These are phyloP conservation scores for Camillea tinctor DNA, from an alignment of 2,329 filamentous ascomycete genomes.

Conservation along the genomic window DNA sequence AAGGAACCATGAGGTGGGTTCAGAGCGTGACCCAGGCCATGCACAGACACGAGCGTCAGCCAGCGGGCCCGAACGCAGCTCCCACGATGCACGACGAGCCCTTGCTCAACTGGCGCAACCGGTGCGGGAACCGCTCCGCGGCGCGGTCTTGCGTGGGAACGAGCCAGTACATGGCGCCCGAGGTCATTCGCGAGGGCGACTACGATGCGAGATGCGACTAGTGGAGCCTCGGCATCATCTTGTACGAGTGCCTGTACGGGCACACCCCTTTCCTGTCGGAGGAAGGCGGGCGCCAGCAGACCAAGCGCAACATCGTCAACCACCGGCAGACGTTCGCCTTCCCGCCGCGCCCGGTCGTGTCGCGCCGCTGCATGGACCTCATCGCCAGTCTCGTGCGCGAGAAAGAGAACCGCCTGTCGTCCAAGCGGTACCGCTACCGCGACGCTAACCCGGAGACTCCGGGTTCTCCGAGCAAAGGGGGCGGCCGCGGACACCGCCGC, in stretches of 20 bases:
- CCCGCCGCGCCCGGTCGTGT: constrained; percentile 64
- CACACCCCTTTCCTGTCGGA: constrained; percentile 86
- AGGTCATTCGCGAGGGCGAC: constrained; percentile 76
- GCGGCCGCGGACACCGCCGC: constrained; percentile 18
- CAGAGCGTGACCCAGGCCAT: constrained; percentile 38
- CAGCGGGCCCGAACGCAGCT: constrained; percentile 27
- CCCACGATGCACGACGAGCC: constrained; percentile 38
- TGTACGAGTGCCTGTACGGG: constrained; percentile 93
- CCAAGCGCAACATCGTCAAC: constrained; percentile 80
- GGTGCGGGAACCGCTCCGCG: constrained; percentile 65
- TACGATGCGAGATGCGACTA: constrained; percentile 95
- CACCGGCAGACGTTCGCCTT: constrained; percentile 71
- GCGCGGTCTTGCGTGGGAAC: constrained; percentile 90
- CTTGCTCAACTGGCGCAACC: constrained; percentile 69
- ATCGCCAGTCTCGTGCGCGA: constrained; percentile 71
- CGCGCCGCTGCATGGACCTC: constrained; percentile 71
- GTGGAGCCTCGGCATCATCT: constrained; percentile 94
- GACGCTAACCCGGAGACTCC: constrained; percentile 41
- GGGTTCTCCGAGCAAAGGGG: constrained; percentile 29
- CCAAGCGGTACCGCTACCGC: constrained; percentile 68
- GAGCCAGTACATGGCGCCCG: constrained; percentile 97
- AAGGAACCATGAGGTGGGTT: constrained; percentile 39
- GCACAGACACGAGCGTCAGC: constrained; percentile 39
- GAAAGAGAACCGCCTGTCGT: constrained; percentile 74
- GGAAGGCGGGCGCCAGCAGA: constrained; percentile 68